Percentiles rank a stretch among this genome's conserved stretches.
These are phyloP conservation scores for Chaetoceros tenuissimus DNA, from an alignment of 108 stramenopile genomes.

Conservation along the genomic window DNA sequence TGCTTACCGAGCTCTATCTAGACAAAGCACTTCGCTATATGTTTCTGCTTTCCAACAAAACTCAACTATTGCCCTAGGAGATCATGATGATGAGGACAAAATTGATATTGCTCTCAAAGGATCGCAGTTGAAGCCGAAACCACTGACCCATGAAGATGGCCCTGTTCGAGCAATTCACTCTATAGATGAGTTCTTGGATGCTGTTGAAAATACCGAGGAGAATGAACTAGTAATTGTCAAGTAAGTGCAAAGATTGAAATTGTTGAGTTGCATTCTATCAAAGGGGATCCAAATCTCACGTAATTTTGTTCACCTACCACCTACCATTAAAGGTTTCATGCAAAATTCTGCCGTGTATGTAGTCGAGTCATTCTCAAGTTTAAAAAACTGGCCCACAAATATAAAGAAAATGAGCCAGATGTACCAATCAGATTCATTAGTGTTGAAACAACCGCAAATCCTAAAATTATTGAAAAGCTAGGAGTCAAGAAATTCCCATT, in stretches of 20 bases:
- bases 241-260: neutral
- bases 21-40: neutral
- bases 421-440: constrained; percentile 8
- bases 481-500: constrained; percentile 28
- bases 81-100: neutral
- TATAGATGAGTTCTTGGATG: neutral
- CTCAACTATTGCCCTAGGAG: neutral
- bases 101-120: neutral
- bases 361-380: constrained; percentile 4
- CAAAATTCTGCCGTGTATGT: constrained; percentile 8
- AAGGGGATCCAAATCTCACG: too few relatives aligned
- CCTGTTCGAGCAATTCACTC: neutral
- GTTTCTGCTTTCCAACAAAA: neutral
- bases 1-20: neutral
- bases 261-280: too few relatives aligned
- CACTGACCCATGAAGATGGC: neutral
- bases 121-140: neutral
- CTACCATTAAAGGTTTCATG: constrained; percentile 4
- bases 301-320: too few relatives aligned
- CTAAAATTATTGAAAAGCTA: constrained; percentile 4
- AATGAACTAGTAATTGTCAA: neutral
- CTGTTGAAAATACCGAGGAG: neutral
- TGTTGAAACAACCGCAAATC: constrained; percentile 11
- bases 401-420: neutral
- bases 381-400: constrained; percentile 7